Evolutionary conservation across 2,329 filamentous ascomycete genomes (phyloP), one percentile per base, ranked within the genome.

Genomic region (Aspergillus luchuensis): DNA sequence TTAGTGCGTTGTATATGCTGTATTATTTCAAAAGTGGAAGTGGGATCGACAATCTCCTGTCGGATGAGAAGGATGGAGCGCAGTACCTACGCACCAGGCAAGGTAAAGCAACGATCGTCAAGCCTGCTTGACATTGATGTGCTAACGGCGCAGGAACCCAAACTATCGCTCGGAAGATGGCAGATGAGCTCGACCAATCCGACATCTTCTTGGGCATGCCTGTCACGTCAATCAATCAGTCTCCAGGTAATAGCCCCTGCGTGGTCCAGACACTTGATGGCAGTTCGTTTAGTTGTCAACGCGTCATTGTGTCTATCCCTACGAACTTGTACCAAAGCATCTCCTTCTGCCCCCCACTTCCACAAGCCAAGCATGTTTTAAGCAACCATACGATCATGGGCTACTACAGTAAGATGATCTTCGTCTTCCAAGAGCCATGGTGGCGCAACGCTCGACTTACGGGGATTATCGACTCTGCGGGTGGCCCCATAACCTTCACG

Each of bases 371-470:
- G 62, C 64, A 66, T 8, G 67, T 70, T 0, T 67, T 80, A 30
- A 65, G 73, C 10, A 63, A 75, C 3, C 70, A 75, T 0, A 76
- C 74, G 5, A 69, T 64, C 0, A 76, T 80, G 36, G 82, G 83
- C 7, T 79, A 80, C 59, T 83, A 84, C 65, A 79, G 76, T 53
- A 86, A 87, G 66, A 78, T 78, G 8, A 82, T 85, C 45, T 67
- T 80, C 21, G 66, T 71, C 19, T 83, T 78, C 65, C 65, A 67
- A 17, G 53, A 67, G 5, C 77, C 81, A 0, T 83, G 80, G 69
- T 85, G 83, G 83, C 68, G 72, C 2, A 67, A 72, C 0, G 60
- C 71, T 1, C 78, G 79, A 0, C 73, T 81, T 28, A 81, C 78
- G 57, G 84, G 84, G 4, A 71, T 80, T 1, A 69, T 76, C 1